These are phyloP conservation scores for Aphanomyces astaci DNA, from an alignment of 352 stramenopile species.

Conservation along the genomic window DNA sequence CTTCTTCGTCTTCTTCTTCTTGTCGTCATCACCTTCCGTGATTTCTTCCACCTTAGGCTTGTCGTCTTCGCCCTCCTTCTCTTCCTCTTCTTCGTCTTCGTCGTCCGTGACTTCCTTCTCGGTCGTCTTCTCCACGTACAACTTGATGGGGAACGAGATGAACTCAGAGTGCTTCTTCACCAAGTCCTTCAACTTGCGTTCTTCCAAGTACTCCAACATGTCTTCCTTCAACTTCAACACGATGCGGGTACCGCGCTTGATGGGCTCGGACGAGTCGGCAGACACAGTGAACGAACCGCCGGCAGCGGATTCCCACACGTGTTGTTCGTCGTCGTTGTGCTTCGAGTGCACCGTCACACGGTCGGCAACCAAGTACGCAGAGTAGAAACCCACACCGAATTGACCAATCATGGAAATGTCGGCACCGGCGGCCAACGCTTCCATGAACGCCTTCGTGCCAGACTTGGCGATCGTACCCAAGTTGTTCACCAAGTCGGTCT, in stretches of 20 bases:
- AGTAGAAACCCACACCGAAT: slow-evolving; percentile 99
- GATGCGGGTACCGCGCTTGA: slow-evolving; percentile 92
- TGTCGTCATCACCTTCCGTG: slow-evolving; percentile 95
- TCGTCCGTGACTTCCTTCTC: slow-evolving; percentile 99
- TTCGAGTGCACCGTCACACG: slow-evolving; percentile 98
- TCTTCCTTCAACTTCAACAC: slow-evolving; percentile 98
- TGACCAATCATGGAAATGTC: slow-evolving; percentile 99
- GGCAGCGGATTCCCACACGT: slow-evolving; percentile 96
- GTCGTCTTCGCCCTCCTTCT: slow-evolving; percentile 90
- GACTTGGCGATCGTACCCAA: slow-evolving; percentile 99
- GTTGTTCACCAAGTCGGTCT: slow-evolving; percentile 99
- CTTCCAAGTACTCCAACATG: slow-evolving; percentile 98
- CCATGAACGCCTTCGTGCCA: slow-evolving; percentile 99
- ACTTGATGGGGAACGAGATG: slow-evolving; percentile 99
- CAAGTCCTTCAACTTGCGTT: slow-evolving; percentile 97
- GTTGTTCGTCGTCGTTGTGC: slow-evolving; percentile 98
- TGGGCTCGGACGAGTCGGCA: slow-evolving; percentile 77
- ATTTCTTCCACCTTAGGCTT: slow-evolving; percentile 97
- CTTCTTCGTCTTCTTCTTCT: slow-evolving; percentile 97
- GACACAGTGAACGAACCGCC: slow-evolving; percentile 97
- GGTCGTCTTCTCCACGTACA: slow-evolving; percentile 99
- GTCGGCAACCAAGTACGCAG: slow-evolving; percentile 98
- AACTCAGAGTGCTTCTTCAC: slow-evolving; percentile 99
- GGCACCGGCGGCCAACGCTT: slow-evolving; percentile 94
- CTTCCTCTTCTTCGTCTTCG: slow-evolving; percentile 95